Percentiles rank a stretch among this genome's conserved stretches.
Conservation (phyloP, 805 yeast genomes). For the Candida quercuum region DNA sequence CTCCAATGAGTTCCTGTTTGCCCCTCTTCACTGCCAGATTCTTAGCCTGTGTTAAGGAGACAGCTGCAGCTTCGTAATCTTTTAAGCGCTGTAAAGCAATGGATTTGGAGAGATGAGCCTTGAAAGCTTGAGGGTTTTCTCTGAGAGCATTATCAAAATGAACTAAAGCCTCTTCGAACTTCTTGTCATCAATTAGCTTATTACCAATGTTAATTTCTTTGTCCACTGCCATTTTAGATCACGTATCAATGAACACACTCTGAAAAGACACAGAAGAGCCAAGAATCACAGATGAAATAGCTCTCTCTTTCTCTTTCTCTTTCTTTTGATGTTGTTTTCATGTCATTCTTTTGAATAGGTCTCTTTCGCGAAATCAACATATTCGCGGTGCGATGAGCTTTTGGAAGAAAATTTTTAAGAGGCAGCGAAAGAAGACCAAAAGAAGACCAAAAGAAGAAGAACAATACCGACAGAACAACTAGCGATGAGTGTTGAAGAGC, state of each 20-base stretch:
- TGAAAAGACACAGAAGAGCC: not conserved
- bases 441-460: too few species aligned
- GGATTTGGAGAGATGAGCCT: constrained; percentile 40
- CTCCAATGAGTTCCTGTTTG: constrained; percentile 36
- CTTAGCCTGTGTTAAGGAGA: constrained; percentile 38
- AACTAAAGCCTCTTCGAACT: constrained; percentile 37
- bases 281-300: too few species aligned
- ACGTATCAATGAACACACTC: too few species aligned
- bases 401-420: constrained; percentile 1
- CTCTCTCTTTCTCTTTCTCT: not conserved
- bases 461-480: not conserved
- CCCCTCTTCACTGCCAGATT: constrained; percentile 37
- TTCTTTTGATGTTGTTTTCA: not conserved
- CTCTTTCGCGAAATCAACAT: too few species aligned
- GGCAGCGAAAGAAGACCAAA: too few species aligned
- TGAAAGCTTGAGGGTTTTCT: constrained; percentile 39
- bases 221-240: constrained; percentile 28
- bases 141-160: constrained; percentile 31
- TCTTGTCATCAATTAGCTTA: constrained; percentile 32
- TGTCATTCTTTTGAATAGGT: too few species aligned
- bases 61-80: constrained; percentile 37
- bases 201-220: constrained; percentile 32
- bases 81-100: constrained; percentile 38
- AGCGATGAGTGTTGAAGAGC: not conserved
- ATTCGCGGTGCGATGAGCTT: constrained; percentile 2